phyloP scores from a whole-genome alignment of 306 rosid genomes.

The Amphicarpaea edgeworthii region DNA sequence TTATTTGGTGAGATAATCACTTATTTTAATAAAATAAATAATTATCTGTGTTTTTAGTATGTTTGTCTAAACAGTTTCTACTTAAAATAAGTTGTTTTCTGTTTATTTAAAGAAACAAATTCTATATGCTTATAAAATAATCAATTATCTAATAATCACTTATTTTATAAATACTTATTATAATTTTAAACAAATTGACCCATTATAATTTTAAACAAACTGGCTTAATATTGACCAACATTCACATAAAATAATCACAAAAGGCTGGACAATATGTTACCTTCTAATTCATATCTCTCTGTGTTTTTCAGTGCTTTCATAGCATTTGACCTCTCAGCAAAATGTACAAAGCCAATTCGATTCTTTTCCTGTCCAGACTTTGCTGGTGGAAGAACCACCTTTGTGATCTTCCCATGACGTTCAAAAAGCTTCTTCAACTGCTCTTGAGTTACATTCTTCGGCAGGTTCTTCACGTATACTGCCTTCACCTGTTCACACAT shows the following conservation, averaged over 20 bases:
- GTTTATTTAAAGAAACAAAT: too few species aligned
- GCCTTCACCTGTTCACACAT: conserved; percentile 79
- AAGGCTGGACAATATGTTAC: conserved; percentile 45
- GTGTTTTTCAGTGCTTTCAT: conserved; percentile 95
- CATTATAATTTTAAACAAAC: too few species aligned
- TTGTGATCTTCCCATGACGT: conserved; percentile 92
- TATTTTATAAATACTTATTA: too few species aligned
- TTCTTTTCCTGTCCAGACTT: conserved; percentile 88
- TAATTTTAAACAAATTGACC: too few species aligned
- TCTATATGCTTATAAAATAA: too few species aligned
- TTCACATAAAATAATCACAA: not conserved
- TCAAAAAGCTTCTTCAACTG: conserved; percentile 89
- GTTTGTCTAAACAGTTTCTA: too few species aligned
- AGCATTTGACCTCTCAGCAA: conserved; percentile 88
- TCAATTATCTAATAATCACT: too few species aligned
- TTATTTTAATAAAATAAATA: too few species aligned
- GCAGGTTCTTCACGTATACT: conserved; percentile 89
- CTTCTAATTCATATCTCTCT: conserved; percentile 88
- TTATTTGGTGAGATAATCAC: too few species aligned
- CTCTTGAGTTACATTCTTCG: conserved; percentile 90
- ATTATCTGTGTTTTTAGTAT: too few species aligned
- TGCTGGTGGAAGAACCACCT: conserved; percentile 95
- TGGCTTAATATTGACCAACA: conserved; percentile 39
- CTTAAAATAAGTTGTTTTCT: too few species aligned
- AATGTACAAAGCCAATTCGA: conserved; percentile 96